These are phyloP conservation scores for Yarrowia sp. DNA, from an alignment of 805 yeast genomes.

Conservation along the genomic window DNA sequence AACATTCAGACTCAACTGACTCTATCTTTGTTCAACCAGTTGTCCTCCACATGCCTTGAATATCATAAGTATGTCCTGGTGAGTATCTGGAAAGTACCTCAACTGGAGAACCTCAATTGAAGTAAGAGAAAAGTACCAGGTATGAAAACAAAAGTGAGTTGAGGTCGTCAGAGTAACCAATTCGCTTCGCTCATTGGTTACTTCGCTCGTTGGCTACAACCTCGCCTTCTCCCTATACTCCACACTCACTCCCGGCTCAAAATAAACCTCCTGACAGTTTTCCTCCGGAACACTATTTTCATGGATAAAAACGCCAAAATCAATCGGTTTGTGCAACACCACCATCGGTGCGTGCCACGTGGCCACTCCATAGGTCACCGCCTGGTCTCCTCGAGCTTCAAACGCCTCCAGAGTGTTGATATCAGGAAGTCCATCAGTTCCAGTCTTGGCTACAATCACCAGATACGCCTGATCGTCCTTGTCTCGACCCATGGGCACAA, in stretches of 20 bases:
- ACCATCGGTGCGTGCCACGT: slow-evolving; percentile 99
- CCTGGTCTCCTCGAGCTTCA: slow-evolving; percentile 74
- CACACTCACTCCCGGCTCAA: slow-evolving; percentile 32
- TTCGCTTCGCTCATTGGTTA: not conserved
- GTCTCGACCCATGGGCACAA: slow-evolving; percentile 79
- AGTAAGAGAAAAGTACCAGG: too few species aligned
- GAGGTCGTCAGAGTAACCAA: too few species aligned
- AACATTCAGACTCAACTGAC: too few species aligned
- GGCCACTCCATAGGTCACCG: slow-evolving; percentile 81
- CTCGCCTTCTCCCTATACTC: not conserved
- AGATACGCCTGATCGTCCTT: slow-evolving; percentile 54
- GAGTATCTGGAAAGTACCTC: too few species aligned
- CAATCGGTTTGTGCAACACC: slow-evolving; percentile 62
- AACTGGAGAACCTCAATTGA: too few species aligned
- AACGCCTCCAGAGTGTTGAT: slow-evolving; percentile 62
- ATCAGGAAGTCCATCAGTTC: slow-evolving; percentile 56
- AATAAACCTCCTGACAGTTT: slow-evolving; percentile 77
- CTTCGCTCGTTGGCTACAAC: not conserved
- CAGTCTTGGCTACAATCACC: slow-evolving; percentile 72
- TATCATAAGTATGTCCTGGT: too few species aligned
- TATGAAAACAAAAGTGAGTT: too few species aligned
- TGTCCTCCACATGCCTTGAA: too few species aligned
- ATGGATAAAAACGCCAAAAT: slow-evolving; percentile 84
- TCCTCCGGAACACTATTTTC: slow-evolving; percentile 77
- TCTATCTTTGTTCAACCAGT: too few species aligned